Percentiles rank a stretch among this genome's conserved stretches.
Conservation (phyloP, 768 basidiomycete species). For the Tulasnella sp. region DNA sequence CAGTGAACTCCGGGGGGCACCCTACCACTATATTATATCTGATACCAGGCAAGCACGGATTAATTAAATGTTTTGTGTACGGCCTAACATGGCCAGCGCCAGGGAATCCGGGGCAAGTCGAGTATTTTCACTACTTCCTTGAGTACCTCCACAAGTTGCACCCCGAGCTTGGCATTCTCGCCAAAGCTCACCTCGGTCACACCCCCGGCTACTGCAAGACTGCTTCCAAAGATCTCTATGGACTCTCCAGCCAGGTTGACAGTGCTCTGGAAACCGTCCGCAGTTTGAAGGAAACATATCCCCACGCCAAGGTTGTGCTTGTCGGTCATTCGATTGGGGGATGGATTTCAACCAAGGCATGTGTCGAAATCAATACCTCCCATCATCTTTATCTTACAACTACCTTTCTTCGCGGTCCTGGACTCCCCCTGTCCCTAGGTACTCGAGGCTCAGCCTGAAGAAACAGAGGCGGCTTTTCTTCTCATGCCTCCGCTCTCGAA, state of each 20-base stretch:
- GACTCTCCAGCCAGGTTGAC: constrained; percentile 51
- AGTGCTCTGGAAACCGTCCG: constrained; percentile 55
- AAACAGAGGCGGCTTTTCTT: constrained; percentile 48
- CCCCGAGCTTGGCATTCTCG: constrained; percentile 48
- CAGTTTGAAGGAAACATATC: constrained; percentile 38
- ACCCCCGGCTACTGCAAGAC: constrained; percentile 40
- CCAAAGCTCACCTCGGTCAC: constrained; percentile 63
- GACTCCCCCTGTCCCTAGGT: constrained; percentile 39
- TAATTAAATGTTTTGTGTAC: neutral
- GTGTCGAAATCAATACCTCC: constrained; percentile 28
- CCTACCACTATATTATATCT: constrained; percentile 1
- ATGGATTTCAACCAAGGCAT: constrained; percentile 62
- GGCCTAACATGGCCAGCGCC: neutral
- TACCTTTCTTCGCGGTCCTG: neutral
- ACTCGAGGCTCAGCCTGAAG: constrained; percentile 44
- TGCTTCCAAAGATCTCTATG: constrained; percentile 33
- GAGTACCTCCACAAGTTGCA: constrained; percentile 9
- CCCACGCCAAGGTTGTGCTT: constrained; percentile 42
- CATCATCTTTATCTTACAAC: neutral
- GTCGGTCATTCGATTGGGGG: constrained; percentile 68
- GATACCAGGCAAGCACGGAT: neutral
- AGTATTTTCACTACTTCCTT: constrained; percentile 4
- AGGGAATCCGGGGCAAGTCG: constrained; percentile 19
- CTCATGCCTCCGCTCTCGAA: constrained; percentile 67
- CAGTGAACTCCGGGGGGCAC: neutral